These are phyloP conservation scores for Rhizopus delemar DNA, from an alignment of 371 early-diverging fungal genomes.

Conservation along the genomic window DNA sequence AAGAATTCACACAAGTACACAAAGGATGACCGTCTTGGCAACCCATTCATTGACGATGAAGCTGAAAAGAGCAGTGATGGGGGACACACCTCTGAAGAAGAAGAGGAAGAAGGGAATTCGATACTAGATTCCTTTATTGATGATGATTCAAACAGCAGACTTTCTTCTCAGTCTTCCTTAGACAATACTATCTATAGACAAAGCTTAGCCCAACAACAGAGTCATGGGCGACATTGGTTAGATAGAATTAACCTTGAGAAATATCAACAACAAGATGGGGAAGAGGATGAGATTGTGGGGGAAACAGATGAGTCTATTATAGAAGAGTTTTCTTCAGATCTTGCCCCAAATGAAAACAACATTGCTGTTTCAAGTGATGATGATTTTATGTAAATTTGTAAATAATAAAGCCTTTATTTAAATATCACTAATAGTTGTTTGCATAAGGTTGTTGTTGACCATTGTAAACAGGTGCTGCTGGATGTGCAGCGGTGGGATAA, in stretches of 20 bases:
- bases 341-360: neutral
- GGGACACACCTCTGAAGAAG: conserved; percentile 17
- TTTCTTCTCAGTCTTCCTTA: neutral
- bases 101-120: conserved; percentile 11
- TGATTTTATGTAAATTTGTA: conserved; percentile 10
- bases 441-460: conserved; percentile 17
- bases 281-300: neutral
- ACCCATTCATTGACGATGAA: conserved; percentile 30
- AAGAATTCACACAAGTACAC: neutral
- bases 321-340: conserved; percentile 15
- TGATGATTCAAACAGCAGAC: conserved; percentile 10
- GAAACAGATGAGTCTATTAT: conserved; percentile 4
- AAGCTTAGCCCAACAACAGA: neutral
- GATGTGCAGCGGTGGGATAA: neutral
- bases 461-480: conserved; percentile 7
- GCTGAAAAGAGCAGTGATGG: conserved; percentile 24
- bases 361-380: conserved; percentile 2
- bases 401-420: neutral
- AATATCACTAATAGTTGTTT: conserved; percentile 14
- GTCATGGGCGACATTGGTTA: conserved; percentile 19
- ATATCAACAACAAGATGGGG: conserved; percentile 8
- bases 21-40: neutral
- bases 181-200: neutral
- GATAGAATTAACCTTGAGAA: conserved; percentile 19
- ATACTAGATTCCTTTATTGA: conserved; percentile 26